These are phyloP conservation scores for Oryza glaberrima DNA, from an alignment of 176 grass and related monocot genomes.

Conservation along the genomic window DNA sequence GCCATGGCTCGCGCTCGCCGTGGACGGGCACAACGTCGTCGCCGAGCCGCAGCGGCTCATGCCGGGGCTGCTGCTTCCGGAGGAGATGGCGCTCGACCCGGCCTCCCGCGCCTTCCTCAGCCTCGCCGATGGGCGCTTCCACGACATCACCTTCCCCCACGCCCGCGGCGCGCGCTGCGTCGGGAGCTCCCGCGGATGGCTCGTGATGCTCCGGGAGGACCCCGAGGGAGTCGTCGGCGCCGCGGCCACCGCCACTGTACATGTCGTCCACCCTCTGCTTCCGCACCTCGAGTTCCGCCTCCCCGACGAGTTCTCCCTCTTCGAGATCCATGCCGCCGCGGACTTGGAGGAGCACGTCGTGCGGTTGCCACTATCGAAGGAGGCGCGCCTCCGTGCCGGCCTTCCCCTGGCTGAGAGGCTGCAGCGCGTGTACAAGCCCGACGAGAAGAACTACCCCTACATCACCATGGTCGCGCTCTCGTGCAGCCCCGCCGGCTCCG, in stretches of 20 bases:
- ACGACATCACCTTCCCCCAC: not conserved
- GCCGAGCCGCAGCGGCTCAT: too few relatives aligned
- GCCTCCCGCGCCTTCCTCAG: too few relatives aligned
- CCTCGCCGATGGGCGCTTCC: not conserved
- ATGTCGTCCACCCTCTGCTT: not conserved
- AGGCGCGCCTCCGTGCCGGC: not conserved
- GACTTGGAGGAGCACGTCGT: not conserved
- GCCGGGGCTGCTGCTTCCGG: too few relatives aligned
- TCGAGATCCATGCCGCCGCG: not conserved
- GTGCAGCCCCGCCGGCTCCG: too few relatives aligned
- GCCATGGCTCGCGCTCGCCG: too few relatives aligned
- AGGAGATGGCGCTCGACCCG: too few relatives aligned
- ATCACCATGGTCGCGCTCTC: too few relatives aligned
- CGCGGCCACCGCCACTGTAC: not conserved
- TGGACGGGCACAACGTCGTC: too few relatives aligned
- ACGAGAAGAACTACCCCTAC: too few relatives aligned
- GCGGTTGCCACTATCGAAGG: too few relatives aligned
- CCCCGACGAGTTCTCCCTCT: not conserved
- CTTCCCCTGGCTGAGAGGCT: not conserved
- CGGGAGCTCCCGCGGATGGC: not conserved
- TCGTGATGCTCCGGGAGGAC: not conserved
- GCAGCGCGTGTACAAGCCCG: not conserved
- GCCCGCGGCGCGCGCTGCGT: not conserved
- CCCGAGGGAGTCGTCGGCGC: not conserved
- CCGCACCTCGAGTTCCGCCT: not conserved